Percentiles rank a stretch among this genome's conserved stretches.
Evolutionary conservation across 257 asterid genomes (phyloP).

Genomic region (Paulownia fortunei): DNA sequence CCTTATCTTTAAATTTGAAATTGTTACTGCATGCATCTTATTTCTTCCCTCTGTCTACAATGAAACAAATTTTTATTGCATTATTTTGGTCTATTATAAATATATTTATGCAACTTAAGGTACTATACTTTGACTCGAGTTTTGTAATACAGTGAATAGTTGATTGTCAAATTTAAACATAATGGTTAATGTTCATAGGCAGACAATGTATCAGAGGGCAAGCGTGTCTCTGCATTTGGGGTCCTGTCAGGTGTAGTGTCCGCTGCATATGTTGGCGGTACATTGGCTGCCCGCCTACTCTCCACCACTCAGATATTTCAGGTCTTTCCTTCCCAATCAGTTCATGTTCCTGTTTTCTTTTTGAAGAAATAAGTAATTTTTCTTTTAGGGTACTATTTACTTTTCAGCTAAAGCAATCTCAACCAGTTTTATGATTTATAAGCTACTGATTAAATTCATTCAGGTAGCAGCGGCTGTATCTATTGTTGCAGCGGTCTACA

Average conservation of each 20-base stretch:
- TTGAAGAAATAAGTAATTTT: not conserved
- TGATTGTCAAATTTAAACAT: not conserved
- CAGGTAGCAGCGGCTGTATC: constrained; percentile 58
- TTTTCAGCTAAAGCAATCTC: constrained; percentile 26
- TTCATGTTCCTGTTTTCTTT: not conserved
- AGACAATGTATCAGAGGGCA: constrained; percentile 51
- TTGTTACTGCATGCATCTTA: not conserved
- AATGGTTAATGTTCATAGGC: constrained; percentile 44
- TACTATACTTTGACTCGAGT: not conserved
- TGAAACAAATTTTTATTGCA: not conserved
- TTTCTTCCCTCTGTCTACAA: not conserved
- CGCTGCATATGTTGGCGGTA: constrained; percentile 52
- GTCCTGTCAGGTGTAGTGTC: constrained; percentile 47
- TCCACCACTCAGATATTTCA: constrained; percentile 56
- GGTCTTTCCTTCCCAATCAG: constrained; percentile 32
- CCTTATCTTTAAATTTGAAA: not conserved
- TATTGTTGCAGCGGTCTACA: constrained; percentile 47
- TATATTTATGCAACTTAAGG: not conserved
- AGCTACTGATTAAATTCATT: constrained; percentile 6
- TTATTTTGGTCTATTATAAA: not conserved
- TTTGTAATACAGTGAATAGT: not conserved
- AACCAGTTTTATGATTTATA: constrained; percentile 7
- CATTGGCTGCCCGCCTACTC: constrained; percentile 56
- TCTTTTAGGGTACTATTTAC: not conserved
- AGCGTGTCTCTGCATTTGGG: constrained; percentile 63